These are phyloP conservation scores for Escovopsis sp. DNA, from an alignment of 2,329 filamentous ascomycete species.

Conservation along the genomic window DNA sequence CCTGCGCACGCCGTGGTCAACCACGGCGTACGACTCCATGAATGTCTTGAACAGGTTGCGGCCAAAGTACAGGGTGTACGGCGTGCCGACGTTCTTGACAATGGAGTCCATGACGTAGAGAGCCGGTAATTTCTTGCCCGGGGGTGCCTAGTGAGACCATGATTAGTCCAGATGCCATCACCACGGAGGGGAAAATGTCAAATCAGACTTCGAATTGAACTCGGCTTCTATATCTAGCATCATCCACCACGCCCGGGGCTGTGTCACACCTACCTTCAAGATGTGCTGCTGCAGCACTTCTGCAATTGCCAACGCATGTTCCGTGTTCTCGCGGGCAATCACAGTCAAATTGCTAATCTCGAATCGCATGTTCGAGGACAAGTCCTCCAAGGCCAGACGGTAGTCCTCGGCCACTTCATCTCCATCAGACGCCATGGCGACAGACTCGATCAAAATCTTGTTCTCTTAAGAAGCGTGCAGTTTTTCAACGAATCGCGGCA, in stretches of 20 bases:
- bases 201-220: not conserved
- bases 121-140: conserved; percentile 82
- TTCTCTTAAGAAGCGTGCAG: conserved; percentile 1
- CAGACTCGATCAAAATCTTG: not conserved
- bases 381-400: conserved; percentile 79
- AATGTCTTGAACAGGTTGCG: conserved; percentile 86
- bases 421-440: conserved; percentile 37
- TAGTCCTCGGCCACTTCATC: conserved; percentile 94
- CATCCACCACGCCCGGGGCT: not conserved
- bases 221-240: no score
- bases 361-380: conserved; percentile 79
- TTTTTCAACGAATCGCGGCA: not conserved
- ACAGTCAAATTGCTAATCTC: conserved; percentile 96
- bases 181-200: conserved; percentile 10
- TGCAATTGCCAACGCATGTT: conserved; percentile 87
- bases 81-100: conserved; percentile 95
- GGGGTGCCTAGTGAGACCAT: conserved; percentile 50
- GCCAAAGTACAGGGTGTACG: conserved; percentile 90
- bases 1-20: conserved; percentile 66
- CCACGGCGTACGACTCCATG: conserved; percentile 89
- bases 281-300: conserved; percentile 86
- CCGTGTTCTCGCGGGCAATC: conserved; percentile 94
- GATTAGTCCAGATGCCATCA: conserved; percentile 17
- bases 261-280: conserved; percentile 59
- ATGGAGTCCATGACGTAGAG: conserved; percentile 96